A percentile compares a stretch with the other conserved stretches of the same genome.
Conservation (phyloP, 2,329 filamentous ascomycete species). For the Colletotrichum tabaci region DNA sequence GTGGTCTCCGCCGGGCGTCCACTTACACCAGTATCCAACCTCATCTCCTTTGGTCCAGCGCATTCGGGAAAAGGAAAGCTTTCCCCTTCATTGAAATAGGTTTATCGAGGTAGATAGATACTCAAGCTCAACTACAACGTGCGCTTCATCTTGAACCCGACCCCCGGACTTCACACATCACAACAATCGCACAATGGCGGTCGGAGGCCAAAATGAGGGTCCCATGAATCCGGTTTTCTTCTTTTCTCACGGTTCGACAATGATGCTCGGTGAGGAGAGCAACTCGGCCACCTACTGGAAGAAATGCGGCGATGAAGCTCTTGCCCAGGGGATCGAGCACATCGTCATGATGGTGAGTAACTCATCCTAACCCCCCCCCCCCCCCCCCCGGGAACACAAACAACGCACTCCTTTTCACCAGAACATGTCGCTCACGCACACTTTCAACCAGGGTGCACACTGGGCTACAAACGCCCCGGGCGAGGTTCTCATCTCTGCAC, state of each 20-base stretch:
- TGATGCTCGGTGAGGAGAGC: conserved; percentile 79
- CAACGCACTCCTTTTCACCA: background rate
- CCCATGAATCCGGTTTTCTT: conserved; percentile 71
- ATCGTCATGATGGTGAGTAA: conserved; percentile 74
- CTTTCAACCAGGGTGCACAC: conserved; percentile 68
- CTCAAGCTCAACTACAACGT: background rate
- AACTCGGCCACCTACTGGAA: conserved; percentile 77
- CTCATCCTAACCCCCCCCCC: background rate
- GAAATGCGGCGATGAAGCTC: conserved; percentile 73
- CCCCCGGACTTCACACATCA: background rate
- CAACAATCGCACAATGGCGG: conserved; percentile 21
- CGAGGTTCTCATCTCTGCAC: conserved; percentile 72
- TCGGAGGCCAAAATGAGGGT: conserved; percentile 27
- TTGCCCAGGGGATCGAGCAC: conserved; percentile 71
- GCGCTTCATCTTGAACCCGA: background rate
- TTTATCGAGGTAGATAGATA: background rate
- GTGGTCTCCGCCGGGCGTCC: background rate
- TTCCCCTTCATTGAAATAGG: background rate
- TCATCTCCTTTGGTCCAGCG: background rate
- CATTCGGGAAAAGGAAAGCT: background rate
- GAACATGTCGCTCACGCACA: conserved; percentile 12
- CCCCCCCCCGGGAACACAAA: background rate
- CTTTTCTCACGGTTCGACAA: conserved; percentile 80
- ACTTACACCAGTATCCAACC: background rate
- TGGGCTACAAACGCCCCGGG: conserved; percentile 71